Conservation (phyloP, 177 flowering plant genomes). For the Vitis hybrid region DNA sequence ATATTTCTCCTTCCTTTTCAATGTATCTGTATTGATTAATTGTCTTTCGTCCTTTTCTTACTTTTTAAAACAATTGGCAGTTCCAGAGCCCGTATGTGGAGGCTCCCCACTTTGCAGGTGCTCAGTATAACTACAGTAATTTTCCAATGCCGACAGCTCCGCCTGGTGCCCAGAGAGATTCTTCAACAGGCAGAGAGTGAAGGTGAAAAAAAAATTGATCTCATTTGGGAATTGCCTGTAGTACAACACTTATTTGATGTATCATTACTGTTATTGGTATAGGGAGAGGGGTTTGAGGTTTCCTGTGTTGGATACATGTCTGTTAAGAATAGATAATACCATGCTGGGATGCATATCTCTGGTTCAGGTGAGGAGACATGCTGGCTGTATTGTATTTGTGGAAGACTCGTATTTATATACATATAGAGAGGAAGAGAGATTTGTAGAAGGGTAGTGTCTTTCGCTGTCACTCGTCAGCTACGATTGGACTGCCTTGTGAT, state of each 20-base stretch:
- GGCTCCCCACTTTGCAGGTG: constrained; percentile 58
- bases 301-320: constrained; percentile 2
- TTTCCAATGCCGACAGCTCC: constrained; percentile 93
- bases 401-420: not conserved
- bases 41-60: not conserved
- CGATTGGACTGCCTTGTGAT: not conserved
- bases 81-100: constrained; percentile 88
- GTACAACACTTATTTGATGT: not conserved
- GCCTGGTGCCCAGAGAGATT: constrained; percentile 84
- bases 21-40: not conserved
- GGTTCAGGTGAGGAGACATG: not conserved
- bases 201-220: not conserved
- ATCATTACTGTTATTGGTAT: not conserved
- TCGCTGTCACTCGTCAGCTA: not conserved
- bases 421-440: constrained; percentile 2
- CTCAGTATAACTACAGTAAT: constrained; percentile 23
- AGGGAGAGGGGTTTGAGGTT: not conserved
- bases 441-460: constrained; percentile 6
- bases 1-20: not conserved
- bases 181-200: constrained; percentile 21
- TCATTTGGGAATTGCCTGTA: not conserved
- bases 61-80: not conserved
- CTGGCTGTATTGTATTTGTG: constrained; percentile 3
- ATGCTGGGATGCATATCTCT: constrained; percentile 5
- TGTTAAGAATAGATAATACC: not conserved